Conservation (phyloP, 495 filamentous ascomycete genomes). For the Cladorrhinum samala region DNA sequence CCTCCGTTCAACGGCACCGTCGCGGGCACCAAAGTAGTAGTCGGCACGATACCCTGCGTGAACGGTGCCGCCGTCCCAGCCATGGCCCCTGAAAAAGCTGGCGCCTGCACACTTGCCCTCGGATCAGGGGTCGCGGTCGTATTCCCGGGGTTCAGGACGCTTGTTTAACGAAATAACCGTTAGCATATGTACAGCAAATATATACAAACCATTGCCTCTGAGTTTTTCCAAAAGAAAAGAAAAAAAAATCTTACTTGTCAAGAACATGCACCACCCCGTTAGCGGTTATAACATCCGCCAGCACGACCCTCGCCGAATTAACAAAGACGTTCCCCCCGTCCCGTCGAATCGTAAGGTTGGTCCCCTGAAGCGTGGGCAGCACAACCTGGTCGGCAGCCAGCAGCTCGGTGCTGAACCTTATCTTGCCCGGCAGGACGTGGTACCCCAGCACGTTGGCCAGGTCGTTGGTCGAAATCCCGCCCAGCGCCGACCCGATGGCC, state of each 20-base stretch:
- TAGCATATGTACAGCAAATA: background rate
- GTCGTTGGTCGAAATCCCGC: conserved; percentile 5
- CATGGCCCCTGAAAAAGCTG: conserved; percentile 32
- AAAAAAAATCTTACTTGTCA: conserved; percentile 31
- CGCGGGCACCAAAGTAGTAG: conserved; percentile 32
- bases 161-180: background rate
- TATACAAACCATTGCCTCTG: background rate
- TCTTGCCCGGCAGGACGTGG: conserved; percentile 31
- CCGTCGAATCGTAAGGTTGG: conserved; percentile 38
- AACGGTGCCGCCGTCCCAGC: conserved; percentile 30
- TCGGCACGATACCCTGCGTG: conserved; percentile 33
- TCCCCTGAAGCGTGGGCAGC: conserved; percentile 31
- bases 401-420: conserved; percentile 38
- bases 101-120: conserved; percentile 26
- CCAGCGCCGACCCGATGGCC: conserved; percentile 18
- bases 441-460: conserved; percentile 23
- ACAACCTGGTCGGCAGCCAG: conserved; percentile 24
- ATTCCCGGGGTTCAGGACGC: conserved; percentile 27
- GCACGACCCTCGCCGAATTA: conserved; percentile 43
- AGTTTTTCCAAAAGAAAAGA: background rate
- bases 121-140: conserved; percentile 23
- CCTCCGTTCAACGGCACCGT: conserved; percentile 18
- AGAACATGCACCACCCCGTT: conserved; percentile 52
- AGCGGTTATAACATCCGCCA: conserved; percentile 41
- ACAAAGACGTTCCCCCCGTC: conserved; percentile 42